Conservation (phyloP, 2,329 filamentous ascomycete species). For the Chaetomiaceae sp. region DNA sequence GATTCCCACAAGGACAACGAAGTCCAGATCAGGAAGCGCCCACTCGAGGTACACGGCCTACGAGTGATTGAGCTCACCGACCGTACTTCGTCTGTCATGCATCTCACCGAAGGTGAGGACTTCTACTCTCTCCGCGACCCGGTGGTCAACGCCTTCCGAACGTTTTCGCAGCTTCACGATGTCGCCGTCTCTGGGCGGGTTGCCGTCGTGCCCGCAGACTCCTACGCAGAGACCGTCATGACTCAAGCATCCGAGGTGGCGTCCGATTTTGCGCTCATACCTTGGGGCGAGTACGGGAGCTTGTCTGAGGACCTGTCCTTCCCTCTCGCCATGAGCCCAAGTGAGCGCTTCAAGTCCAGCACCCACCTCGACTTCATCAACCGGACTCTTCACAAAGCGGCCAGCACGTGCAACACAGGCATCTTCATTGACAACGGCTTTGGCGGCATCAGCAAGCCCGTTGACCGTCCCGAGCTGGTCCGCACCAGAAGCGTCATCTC, state of each 20-base stretch:
- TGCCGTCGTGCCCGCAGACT: conserved; percentile 68
- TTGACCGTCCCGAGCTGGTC: conserved; percentile 35
- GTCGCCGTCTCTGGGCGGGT: conserved; percentile 77
- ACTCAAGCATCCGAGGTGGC: conserved; percentile 62
- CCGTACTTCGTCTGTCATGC: conserved; percentile 92
- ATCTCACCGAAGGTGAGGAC: conserved; percentile 76
- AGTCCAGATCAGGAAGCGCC: conserved; percentile 33
- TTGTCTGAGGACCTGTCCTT: conserved; percentile 58
- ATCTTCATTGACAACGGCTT: conserved; percentile 68
- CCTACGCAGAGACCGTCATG: conserved; percentile 71
- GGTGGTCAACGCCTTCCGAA: conserved; percentile 84
- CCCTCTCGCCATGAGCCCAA: conserved; percentile 36
- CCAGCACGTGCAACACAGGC: conserved; percentile 55
- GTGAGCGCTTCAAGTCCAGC: conserved; percentile 55
- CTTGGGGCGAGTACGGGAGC: conserved; percentile 80
- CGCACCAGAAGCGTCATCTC: conserved; percentile 52
- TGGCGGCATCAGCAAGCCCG: conserved; percentile 31
- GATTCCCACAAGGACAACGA: conserved; percentile 15
- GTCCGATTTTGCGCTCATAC: conserved; percentile 72
- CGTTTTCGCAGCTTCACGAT: conserved; percentile 78
- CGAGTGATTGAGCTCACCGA: conserved; percentile 74
- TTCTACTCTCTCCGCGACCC: conserved; percentile 63
- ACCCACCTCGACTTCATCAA: conserved; percentile 70
- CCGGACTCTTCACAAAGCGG: conserved; percentile 55
- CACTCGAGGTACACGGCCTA: conserved; percentile 67